These are phyloP conservation scores for Phytophthora pseudosyringae DNA, from an alignment of 352 stramenopile species.

Conservation along the genomic window DNA sequence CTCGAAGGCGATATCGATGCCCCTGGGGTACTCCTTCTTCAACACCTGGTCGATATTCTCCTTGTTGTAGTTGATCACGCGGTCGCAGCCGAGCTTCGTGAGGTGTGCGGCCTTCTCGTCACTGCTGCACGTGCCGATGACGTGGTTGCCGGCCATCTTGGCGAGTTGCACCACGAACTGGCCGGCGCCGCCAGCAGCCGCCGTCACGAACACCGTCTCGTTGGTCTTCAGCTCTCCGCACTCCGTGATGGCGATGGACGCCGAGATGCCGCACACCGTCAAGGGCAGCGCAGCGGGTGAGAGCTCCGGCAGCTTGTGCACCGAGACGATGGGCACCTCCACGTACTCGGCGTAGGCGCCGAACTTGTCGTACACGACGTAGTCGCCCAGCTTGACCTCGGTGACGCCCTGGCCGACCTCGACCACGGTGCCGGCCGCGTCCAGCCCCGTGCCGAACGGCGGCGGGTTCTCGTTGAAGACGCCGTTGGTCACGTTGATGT, in stretches of 20 bases:
- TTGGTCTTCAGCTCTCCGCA: constrained; percentile 53
- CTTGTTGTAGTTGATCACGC: constrained; percentile 86
- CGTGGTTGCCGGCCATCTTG: constrained; percentile 73
- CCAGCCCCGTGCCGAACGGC: constrained; percentile 55
- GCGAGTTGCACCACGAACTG: constrained; percentile 84
- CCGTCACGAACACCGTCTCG: constrained; percentile 64
- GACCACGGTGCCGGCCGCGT: constrained; percentile 47
- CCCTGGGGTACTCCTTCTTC: constrained; percentile 39
- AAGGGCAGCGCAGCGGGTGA: constrained; percentile 39
- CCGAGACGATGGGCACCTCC: constrained; percentile 35
- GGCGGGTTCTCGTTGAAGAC: constrained; percentile 46
- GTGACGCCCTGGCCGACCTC: constrained; percentile 44
- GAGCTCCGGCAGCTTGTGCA: constrained; percentile 39
- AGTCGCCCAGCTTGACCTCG: constrained; percentile 45
- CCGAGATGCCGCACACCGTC: constrained; percentile 53
- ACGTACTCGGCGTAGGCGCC: constrained; percentile 49
- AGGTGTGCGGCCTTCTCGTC: constrained; percentile 83
- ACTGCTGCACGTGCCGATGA: constrained; percentile 82
- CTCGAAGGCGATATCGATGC: constrained; percentile 40
- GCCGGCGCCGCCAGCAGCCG: constrained; percentile 71
- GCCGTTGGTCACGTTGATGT: constrained; percentile 64
- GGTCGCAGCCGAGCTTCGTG: constrained; percentile 58
- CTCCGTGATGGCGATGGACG: constrained; percentile 53
- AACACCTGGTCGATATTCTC: constrained; percentile 38
- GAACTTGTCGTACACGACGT: constrained; percentile 52